phyloP scores from a whole-genome alignment of 495 filamentous ascomycete species.

The Xylaria palmicola region DNA sequence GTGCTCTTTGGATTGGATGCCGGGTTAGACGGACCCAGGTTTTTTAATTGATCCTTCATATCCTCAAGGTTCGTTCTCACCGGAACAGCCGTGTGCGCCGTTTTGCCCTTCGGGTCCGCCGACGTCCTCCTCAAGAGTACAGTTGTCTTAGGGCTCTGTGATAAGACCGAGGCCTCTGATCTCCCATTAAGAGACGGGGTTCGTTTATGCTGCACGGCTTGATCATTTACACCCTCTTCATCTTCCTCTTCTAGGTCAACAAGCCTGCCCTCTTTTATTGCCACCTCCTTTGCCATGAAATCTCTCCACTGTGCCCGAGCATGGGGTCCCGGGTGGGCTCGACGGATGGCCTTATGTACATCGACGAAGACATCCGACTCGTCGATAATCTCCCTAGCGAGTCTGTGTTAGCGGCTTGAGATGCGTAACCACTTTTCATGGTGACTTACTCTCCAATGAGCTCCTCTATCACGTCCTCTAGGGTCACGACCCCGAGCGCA shows the following conservation, averaged over 20 bases:
- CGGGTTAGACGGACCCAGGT: conserved; percentile 88
- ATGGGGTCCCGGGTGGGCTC: conserved; percentile 44
- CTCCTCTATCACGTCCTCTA: conserved; percentile 98
- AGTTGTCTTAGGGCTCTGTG: conserved; percentile 45
- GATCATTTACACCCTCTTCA: not conserved
- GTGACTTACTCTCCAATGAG: conserved; percentile 87
- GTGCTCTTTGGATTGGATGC: conserved; percentile 81
- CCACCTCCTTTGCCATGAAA: conserved; percentile 51
- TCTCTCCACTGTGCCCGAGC: conserved; percentile 59
- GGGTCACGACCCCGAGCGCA: conserved; percentile 86
- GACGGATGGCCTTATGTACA: conserved; percentile 92
- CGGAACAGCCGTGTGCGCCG: conserved; percentile 37
- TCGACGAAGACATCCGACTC: conserved; percentile 97
- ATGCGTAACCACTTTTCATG: not conserved
- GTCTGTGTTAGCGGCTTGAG: conserved; percentile 18
- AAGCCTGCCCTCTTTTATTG: conserved; percentile 19
- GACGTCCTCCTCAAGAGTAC: conserved; percentile 58
- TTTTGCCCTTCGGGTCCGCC: conserved; percentile 44
- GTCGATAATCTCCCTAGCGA: conserved; percentile 64
- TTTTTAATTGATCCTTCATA: conserved; percentile 78
- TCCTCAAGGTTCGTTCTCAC: conserved; percentile 59
- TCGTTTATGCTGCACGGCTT: conserved; percentile 6
- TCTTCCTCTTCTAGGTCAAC: conserved; percentile 28
- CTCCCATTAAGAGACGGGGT: conserved; percentile 21
- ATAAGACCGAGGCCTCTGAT: conserved; percentile 29